Evolutionary conservation across 768 basidiomycete species (phyloP).

Genomic region (Asterophora lycoperdoides): DNA sequence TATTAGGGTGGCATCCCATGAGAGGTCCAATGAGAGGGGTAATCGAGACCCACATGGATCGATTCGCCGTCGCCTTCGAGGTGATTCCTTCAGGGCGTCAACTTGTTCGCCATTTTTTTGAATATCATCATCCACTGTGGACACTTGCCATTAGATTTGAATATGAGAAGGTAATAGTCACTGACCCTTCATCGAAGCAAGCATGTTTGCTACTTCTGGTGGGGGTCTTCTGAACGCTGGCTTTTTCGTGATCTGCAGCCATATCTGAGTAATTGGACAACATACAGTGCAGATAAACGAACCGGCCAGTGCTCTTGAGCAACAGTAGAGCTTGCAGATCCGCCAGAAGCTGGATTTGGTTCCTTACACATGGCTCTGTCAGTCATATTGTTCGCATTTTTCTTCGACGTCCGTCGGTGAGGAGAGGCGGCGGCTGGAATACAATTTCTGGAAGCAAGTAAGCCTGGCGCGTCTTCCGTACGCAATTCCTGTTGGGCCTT

Average conservation of each 20-base stretch:
- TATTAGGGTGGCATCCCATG: neutral
- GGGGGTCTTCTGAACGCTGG: conserved; percentile 5
- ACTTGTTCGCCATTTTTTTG: neutral
- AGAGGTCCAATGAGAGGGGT: neutral
- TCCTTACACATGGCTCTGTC: neutral
- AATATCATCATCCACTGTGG: conserved; percentile 4
- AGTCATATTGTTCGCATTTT: neutral
- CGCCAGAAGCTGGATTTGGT: neutral
- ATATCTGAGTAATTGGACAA: neutral
- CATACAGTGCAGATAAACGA: neutral
- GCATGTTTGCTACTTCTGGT: conserved; percentile 8
- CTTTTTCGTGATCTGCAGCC: conserved; percentile 8
- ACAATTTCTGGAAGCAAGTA: neutral
- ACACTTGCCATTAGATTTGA: neutral
- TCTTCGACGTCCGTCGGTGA: neutral
- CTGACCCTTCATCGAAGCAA: conserved; percentile 17
- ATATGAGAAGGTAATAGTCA: neutral
- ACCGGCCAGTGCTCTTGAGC: conserved; percentile 10
- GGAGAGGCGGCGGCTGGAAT: neutral
- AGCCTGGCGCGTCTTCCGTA: neutral
- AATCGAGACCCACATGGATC: conserved; percentile 7
- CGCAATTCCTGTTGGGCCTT: conserved; percentile 20
- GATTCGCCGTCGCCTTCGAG: conserved; percentile 12
- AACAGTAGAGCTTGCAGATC: neutral
- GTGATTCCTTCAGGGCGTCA: neutral